Evolutionary conservation across 352 stramenopile species (phyloP).

Genomic region (Phytophthora sp.): DNA sequence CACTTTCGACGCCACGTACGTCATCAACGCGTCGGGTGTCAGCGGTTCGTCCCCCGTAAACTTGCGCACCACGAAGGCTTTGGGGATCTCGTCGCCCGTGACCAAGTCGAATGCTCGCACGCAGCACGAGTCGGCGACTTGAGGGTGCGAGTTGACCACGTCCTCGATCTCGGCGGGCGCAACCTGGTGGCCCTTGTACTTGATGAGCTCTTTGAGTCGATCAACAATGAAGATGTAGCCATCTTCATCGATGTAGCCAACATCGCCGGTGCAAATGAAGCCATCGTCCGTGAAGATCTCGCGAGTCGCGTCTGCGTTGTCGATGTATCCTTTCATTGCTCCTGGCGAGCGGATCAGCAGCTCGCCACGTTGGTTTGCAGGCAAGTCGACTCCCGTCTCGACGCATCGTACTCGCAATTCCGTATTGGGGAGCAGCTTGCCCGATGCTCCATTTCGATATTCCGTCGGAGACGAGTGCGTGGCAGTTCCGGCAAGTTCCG

Average conservation of each 20-base stretch:
- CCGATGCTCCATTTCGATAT: slow-evolving; percentile 36
- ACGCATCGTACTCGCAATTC: slow-evolving; percentile 52
- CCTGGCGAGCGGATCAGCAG: slow-evolving; percentile 85
- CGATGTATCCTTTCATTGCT: slow-evolving; percentile 93
- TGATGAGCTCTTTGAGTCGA: slow-evolving; percentile 95
- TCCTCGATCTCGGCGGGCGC: slow-evolving; percentile 92
- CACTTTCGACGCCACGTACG: slow-evolving; percentile 85
- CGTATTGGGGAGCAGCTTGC: slow-evolving; percentile 61
- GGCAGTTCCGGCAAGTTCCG: slow-evolving; percentile 47
- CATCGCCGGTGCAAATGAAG: slow-evolving; percentile 90
- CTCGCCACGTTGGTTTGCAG: slow-evolving; percentile 61
- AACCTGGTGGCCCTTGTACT: slow-evolving; percentile 93
- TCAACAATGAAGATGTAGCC: slow-evolving; percentile 93
- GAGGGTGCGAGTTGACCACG: slow-evolving; percentile 78
- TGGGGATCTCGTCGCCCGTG: slow-evolving; percentile 86
- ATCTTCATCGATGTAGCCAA: slow-evolving; percentile 91
- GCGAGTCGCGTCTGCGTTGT: slow-evolving; percentile 78
- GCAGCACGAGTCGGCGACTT: slow-evolving; percentile 82
- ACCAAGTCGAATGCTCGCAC: slow-evolving; percentile 59
- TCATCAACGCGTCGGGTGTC: slow-evolving; percentile 35
- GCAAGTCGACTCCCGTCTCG: slow-evolving; percentile 47
- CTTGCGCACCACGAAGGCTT: slow-evolving; percentile 89
- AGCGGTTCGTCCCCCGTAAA: slow-evolving; percentile 22
- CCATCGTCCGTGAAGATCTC: slow-evolving; percentile 71
- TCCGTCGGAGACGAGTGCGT: slow-evolving; percentile 30